Evolutionary conservation across 768 basidiomycete genomes (phyloP).

Genomic region (Hericium erinaceus): DNA sequence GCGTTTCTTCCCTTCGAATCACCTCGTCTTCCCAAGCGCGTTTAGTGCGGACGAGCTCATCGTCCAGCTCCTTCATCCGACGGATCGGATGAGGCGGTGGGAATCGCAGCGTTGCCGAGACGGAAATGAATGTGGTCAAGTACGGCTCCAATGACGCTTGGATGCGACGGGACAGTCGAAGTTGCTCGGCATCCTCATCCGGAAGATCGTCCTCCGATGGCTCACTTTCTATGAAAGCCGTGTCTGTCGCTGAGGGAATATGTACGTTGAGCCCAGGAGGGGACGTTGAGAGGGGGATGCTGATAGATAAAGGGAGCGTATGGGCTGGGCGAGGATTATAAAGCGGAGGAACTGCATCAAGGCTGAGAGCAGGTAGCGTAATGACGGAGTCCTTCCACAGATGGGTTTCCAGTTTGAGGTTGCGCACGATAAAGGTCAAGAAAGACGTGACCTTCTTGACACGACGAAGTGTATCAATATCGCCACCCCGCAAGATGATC

Average conservation of each 20-base stretch:
- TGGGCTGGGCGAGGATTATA: conserved; percentile 5
- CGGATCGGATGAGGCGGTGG: conserved; percentile 85
- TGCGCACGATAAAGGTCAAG: conserved; percentile 86
- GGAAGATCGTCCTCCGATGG: conserved; percentile 29
- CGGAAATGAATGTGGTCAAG: conserved; percentile 79
- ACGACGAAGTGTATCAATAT: conserved; percentile 68
- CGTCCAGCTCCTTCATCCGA: conserved; percentile 84
- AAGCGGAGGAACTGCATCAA: conserved; percentile 52
- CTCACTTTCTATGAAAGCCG: neutral
- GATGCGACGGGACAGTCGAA: conserved; percentile 66
- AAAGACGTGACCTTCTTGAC: conserved; percentile 92
- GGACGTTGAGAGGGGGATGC: neutral
- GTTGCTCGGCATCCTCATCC: conserved; percentile 64
- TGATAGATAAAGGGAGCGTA: neutral
- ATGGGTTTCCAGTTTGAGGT: conserved; percentile 87
- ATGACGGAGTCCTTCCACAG: conserved; percentile 89
- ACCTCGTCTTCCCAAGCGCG: conserved; percentile 84
- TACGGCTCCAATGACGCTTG: conserved; percentile 81
- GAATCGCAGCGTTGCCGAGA: conserved; percentile 87
- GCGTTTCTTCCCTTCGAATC: conserved; percentile 63
- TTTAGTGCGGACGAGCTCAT: conserved; percentile 59
- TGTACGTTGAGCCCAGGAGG: neutral
- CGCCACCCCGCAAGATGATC: conserved; percentile 81
- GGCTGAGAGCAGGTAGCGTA: conserved; percentile 55
- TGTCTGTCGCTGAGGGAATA: neutral